Evolutionary conservation across 208 protist genomes (phyloP).

Genomic region (Naegleria gruberi): DNA sequence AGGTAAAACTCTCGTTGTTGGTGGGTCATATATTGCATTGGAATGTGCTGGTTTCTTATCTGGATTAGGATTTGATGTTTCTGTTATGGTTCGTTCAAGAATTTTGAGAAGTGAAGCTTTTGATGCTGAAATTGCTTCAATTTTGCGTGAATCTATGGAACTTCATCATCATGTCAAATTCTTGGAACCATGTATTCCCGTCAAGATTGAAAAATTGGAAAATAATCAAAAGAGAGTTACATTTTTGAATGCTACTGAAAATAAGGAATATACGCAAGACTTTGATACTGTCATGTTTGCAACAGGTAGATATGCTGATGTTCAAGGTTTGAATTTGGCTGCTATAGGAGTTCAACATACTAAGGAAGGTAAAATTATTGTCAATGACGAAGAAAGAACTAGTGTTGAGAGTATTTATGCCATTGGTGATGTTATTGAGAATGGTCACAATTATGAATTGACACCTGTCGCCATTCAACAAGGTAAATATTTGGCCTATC

Average conservation of each 20-base stretch:
- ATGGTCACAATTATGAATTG: constrained; percentile 36
- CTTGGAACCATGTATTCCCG: constrained; percentile 31
- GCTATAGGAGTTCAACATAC: constrained; percentile 47
- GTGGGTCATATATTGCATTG: constrained; percentile 76
- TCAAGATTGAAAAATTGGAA: constrained; percentile 32
- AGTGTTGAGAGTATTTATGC: constrained; percentile 65
- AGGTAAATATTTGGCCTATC: constrained; percentile 54
- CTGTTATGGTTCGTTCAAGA: constrained; percentile 74
- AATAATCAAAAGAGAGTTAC: background rate
- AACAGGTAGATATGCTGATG: constrained; percentile 54
- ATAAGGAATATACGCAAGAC: constrained; percentile 22
- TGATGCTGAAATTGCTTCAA: constrained; percentile 45
- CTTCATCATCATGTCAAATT: constrained; percentile 35
- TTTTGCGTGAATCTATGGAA: constrained; percentile 47
- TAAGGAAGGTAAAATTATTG: constrained; percentile 46
- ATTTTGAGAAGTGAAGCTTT: constrained; percentile 68
- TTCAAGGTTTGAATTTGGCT: constrained; percentile 36
- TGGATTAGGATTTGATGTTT: constrained; percentile 62
- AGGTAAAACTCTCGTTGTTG: constrained; percentile 66
- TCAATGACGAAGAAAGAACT: constrained; percentile 48
- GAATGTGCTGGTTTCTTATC: constrained; percentile 81
- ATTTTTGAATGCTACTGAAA: background rate
- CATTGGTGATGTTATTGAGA: constrained; percentile 61
- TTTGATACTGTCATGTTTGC: constrained; percentile 76
- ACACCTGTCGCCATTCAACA: constrained; percentile 73